Conservation (phyloP, 352 stramenopile species). For the Globisporangium spinosum region DNA sequence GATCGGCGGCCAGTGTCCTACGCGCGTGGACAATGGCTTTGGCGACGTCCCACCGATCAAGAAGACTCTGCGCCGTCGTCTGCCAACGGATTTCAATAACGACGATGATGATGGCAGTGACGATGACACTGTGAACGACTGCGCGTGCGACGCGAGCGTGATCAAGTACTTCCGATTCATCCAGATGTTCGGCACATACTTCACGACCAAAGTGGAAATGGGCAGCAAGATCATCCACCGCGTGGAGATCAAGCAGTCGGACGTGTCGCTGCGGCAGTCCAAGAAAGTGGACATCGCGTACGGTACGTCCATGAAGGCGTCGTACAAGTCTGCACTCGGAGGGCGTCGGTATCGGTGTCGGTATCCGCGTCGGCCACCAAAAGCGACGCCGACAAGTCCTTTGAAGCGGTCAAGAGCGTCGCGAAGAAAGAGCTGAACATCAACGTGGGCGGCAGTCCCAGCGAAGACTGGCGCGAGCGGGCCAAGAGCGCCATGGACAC, state of each 20-base stretch:
- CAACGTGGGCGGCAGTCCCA: constrained; percentile 28
- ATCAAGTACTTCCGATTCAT: constrained; percentile 30
- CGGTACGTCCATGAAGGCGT: constrained; percentile 31
- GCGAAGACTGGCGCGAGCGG: constrained; percentile 30
- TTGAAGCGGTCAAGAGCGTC: constrained; percentile 25
- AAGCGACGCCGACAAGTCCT: constrained; percentile 19
- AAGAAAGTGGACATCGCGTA: constrained; percentile 31
- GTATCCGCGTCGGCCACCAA: constrained; percentile 18
- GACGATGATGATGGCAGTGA: constrained; percentile 29
- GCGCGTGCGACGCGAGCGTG: constrained; percentile 25
- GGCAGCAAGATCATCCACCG: constrained; percentile 29
- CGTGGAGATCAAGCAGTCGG: constrained; percentile 29
- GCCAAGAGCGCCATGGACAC: constrained; percentile 19
- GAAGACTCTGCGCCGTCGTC: constrained; percentile 36
- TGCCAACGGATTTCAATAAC: constrained; percentile 24
- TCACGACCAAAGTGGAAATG: constrained; percentile 31
- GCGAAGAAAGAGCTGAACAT: constrained; percentile 32
- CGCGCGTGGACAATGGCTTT: constrained; percentile 17
- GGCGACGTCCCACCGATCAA: constrained; percentile 20
- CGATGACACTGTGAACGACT: constrained; percentile 24
- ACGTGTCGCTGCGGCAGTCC: constrained; percentile 22
- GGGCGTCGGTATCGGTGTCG: constrained; percentile 20
- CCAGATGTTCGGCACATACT: constrained; percentile 26
- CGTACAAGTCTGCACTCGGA: constrained; percentile 19
- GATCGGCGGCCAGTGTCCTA: constrained; percentile 9